Conservation (phyloP, 768 basidiomycete species). For the Panaeolus papilionaceus region DNA sequence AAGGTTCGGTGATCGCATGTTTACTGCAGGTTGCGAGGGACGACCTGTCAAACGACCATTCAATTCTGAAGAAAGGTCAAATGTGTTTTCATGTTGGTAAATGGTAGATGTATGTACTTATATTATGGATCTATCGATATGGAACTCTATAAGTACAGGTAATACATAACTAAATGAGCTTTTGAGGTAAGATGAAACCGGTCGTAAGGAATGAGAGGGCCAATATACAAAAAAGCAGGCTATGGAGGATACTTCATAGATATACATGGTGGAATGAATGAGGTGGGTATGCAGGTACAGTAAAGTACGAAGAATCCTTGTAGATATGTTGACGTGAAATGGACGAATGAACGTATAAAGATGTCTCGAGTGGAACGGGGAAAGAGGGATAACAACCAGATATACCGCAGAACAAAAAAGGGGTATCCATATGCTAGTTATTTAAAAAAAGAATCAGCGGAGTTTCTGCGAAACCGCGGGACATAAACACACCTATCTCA, state of each 20-base stretch:
- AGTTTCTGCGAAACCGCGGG: not conserved
- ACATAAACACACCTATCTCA: not conserved
- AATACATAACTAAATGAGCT: not conserved
- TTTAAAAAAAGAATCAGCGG: not conserved
- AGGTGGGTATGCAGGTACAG: not conserved
- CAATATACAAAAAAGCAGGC: not conserved
- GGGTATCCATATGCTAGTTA: not conserved
- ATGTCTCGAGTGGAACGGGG: not conserved
- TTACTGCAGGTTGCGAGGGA: too few relatives aligned
- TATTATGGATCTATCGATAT: not conserved
- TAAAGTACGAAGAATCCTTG: not conserved
- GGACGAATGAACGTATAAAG: not conserved
- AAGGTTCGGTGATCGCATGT: too few relatives aligned
- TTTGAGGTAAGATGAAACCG: not conserved
- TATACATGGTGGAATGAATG: not conserved
- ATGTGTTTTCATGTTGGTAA: not conserved
- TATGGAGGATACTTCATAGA: not conserved
- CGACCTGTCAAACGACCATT: too few relatives aligned
- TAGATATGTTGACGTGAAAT: not conserved
- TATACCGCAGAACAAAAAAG: not conserved
- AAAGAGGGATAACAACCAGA: not conserved
- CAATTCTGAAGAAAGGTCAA: not conserved
- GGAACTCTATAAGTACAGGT: not conserved
- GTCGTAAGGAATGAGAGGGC: not conserved
- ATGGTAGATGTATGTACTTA: not conserved